Base-by-base conservation (phyloP, 352 stramenopile species). In the Phytophthora pini region DNA sequence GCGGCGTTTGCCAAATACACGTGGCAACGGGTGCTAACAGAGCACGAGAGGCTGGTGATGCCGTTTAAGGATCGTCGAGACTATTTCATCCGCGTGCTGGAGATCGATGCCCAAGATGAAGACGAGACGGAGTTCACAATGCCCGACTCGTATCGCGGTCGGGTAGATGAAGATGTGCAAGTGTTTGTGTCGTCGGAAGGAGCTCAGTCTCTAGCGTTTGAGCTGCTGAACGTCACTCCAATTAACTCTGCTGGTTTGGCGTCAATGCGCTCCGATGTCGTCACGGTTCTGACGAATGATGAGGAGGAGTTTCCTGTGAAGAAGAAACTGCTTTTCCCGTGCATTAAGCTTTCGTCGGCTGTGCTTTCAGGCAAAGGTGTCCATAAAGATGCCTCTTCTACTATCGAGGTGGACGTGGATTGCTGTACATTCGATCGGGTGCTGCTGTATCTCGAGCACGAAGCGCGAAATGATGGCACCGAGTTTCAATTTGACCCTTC, bases 221-320 rank as follows among this genome's bases (percentile, higher is more conserved):
- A 73, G 5, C 55, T 93, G 34, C n/a, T 72, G 8, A 87, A 89
- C 57, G 68, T 63, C 1, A 58, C 53, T 4, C 22, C 57, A 12
- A 57, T 78, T 7, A 41, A 51, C 0, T 22, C 71, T 40, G 56
- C 72, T 22, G 75, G 69, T 38, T 67, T 87, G 6, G 43, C 69
- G 15, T 73, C 81, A 0, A 66, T 86, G 57, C 78, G 84, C n/a
- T 77, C 72, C 13, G 82, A 93, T 38, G 76, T 96, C 29, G 88
- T 97, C 12, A 79, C 84, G 3, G 88, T 96, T 22, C 29, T 82
- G 2, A 95, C 86, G 9, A 93, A 70, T 48, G 90, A 97, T 52
- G 88, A 93, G 20, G 90, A 97, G 50, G 84, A 91, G 66, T 97
- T 97, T 52, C 88, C 88, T 0, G 89, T 97, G 44, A 92, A 94